These are phyloP conservation scores for Neonectria magnoliae DNA, from an alignment of 2,329 filamentous ascomycete genomes.

Conservation along the genomic window DNA sequence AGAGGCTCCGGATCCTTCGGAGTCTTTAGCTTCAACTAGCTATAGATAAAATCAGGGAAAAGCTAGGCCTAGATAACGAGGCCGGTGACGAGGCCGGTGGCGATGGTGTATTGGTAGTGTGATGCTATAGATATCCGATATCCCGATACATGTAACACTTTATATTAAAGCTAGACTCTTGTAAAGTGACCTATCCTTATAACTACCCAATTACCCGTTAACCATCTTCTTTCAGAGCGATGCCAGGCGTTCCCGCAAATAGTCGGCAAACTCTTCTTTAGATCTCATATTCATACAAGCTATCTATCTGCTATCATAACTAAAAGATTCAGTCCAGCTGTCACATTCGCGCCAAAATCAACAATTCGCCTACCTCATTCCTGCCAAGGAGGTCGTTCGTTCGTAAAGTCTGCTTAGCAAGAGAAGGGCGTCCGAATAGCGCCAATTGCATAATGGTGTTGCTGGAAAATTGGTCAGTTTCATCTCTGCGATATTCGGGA, in stretches of 20 bases:
- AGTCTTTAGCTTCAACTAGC: too few species aligned
- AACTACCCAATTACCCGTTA: too few species aligned
- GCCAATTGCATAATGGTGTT: background rate
- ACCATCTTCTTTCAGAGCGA: background rate
- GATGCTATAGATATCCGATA: too few species aligned
- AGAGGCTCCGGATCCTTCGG: too few species aligned
- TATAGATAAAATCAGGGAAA: too few species aligned
- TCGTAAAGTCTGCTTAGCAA: background rate
- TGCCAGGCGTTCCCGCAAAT: too few species aligned
- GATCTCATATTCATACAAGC: background rate
- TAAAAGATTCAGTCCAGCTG: background rate
- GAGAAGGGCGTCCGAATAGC: background rate
- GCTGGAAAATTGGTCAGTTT: background rate
- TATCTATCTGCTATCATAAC: background rate
- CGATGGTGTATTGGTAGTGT: too few species aligned
- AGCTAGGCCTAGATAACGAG: too few species aligned
- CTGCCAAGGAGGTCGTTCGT: background rate
- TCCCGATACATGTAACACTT: too few species aligned
- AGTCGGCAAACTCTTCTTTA: background rate
- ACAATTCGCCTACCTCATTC: background rate
- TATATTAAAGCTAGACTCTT: too few species aligned
- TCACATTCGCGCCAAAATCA: background rate
- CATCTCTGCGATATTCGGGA: background rate
- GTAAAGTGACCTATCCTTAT: too few species aligned
- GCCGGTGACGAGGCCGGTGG: too few species aligned